These are phyloP conservation scores for Pezicula carpinea DNA, from an alignment of 2,329 filamentous ascomycete genomes.

Conservation along the genomic window DNA sequence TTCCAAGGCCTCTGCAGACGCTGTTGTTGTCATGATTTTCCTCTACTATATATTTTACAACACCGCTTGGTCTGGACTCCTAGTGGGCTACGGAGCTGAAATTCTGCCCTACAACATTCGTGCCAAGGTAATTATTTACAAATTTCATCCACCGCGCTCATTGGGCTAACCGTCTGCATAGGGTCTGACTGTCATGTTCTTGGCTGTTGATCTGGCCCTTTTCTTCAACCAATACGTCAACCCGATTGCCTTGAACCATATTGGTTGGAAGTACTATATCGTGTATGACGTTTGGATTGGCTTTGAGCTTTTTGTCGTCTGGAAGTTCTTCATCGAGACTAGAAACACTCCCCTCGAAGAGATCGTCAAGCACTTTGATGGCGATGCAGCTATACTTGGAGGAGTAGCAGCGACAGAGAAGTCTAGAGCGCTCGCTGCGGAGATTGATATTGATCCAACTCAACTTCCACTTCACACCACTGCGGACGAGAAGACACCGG, in stretches of 20 bases:
- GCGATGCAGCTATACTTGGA: slow-evolving; percentile 30
- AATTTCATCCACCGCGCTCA: not conserved
- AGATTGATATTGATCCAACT: not conserved
- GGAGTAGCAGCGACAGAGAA: slow-evolving; percentile 1
- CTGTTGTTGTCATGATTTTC: slow-evolving; percentile 42
- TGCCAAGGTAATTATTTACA: slow-evolving; percentile 21
- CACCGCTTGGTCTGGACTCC: slow-evolving; percentile 23
- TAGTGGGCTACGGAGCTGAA: slow-evolving; percentile 22
- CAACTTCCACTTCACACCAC: not conserved
- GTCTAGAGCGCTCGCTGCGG: not conserved
- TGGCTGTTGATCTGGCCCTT: slow-evolving; percentile 35
- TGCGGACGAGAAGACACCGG: not conserved
- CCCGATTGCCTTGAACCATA: slow-evolving; percentile 32
- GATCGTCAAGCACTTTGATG: slow-evolving; percentile 38
- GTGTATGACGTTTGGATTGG: slow-evolving; percentile 32
- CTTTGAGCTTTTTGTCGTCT: slow-evolving; percentile 19
- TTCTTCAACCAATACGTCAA: slow-evolving; percentile 38
- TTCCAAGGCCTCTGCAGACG: slow-evolving; percentile 14
- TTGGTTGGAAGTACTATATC: slow-evolving; percentile 37
- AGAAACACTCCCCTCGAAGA: slow-evolving; percentile 37
- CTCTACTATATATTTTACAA: slow-evolving; percentile 42
- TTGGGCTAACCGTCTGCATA: not conserved
- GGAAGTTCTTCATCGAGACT: slow-evolving; percentile 33
- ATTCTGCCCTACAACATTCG: slow-evolving; percentile 24
- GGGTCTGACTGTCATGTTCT: slow-evolving; percentile 35